Base-by-base conservation (phyloP, 805 yeast genomes). In the Metschnikowia orientalis region DNA sequence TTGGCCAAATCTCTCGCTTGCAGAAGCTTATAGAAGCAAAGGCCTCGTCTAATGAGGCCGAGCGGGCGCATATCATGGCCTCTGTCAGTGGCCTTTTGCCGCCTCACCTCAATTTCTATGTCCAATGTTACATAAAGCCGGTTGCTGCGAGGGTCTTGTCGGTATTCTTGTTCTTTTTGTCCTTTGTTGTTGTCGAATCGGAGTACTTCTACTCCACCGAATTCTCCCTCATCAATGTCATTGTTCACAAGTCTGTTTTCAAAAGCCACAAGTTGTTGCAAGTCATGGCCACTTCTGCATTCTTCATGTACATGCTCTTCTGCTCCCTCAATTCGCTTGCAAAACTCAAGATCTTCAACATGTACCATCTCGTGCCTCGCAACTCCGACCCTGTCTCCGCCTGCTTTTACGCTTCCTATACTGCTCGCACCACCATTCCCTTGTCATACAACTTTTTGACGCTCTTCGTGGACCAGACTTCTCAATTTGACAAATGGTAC, bases 371-470 rank as follows among this genome's bases (percentile, higher is more conserved):
- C 37, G 87, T 82, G 9, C 77, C 80, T 12, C 71, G 70, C 41
- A 71, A 77, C 33, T 79, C 90, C 0, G 90, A 81, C 51, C 81
- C 85, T 0, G 81, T 84, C 0, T 77, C 86, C 10, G 71, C 82
- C 14, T 69, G 85, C 20, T 86, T 85, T 52, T 86, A 83, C 54
- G 77, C 88, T 13, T 81, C 83, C 48, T 85, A 86, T 48, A 78
- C 85, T 12, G 81, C 89, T 32, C 76, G 95, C 42, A 63, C 86
- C 52, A 83, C 95, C 0, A 79, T 86, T 8, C 95, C 95, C 8
- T 63, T 86, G 41, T 77, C 85, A 16, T 86, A 81, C 59, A 86
- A 86, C 57, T 86, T 82, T 51, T 56, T 85, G 36, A 81, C 83
- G 31, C 62, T 86, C 34, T 69, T 81, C 37, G 68, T 76, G 2